These are phyloP conservation scores for Guillardia theta DNA, from an alignment of 78 protist species.

Conservation along the genomic window DNA sequence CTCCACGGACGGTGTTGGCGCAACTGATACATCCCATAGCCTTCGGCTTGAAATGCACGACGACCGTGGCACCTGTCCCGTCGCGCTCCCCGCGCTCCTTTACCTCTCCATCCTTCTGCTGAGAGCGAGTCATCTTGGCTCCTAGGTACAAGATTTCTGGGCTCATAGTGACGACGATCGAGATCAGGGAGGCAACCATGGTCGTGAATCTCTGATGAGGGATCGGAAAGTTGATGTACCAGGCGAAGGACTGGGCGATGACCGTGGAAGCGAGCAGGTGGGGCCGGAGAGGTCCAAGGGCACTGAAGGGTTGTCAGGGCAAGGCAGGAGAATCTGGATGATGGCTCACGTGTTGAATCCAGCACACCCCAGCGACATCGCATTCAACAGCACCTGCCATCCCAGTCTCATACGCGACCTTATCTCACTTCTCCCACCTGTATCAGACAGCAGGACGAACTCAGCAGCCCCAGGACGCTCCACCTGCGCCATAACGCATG, in stretches of 20 bases:
- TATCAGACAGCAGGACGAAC: conserved; percentile 36
- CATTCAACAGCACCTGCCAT: background rate
- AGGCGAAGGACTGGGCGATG: background rate
- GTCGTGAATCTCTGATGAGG: background rate
- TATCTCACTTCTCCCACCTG: no score
- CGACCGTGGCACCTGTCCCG: background rate
- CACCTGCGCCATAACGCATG: no score
- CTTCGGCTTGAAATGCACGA: background rate
- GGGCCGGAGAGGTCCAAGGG: conserved; percentile 37
- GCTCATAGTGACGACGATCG: background rate
- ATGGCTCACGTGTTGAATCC: conserved; percentile 40
- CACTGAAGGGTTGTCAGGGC: no score
- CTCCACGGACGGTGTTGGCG: background rate
- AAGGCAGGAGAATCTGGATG: no score
- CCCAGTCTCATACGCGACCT: no score
- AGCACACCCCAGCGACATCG: conserved; percentile 6
- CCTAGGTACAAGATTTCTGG: background rate
- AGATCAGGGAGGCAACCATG: background rate
- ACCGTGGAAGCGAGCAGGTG: background rate
- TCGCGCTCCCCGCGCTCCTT: background rate
- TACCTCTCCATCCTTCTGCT: background rate
- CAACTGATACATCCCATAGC: background rate
- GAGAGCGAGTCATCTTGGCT: background rate
- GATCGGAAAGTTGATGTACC: background rate
- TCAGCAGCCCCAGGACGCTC: background rate